Base-by-base conservation (phyloP, 108 stramenopile species). In the Bacterosira constricta region DNA sequence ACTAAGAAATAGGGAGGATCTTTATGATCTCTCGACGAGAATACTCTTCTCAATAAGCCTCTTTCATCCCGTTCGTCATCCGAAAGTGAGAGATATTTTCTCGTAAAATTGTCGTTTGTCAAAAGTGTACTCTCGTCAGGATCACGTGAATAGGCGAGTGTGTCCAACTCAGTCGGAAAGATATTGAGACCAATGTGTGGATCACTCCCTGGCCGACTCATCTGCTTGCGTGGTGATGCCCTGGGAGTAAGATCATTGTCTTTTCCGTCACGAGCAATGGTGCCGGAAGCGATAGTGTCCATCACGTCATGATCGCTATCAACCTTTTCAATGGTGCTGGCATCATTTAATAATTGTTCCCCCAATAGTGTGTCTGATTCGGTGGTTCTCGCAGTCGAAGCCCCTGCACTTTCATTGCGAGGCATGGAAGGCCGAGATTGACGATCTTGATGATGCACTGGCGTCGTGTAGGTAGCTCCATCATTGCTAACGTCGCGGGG, bases 121-220 rank as follows among this genome's bases (percentile, higher is more conserved):
- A 68, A 42, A 6, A 73, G 39, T 4, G 72, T 73, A 36, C 56
- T 58, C 0, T 73, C 73, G 45, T 73, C 73, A 23, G 44, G 54
- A 61, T 71, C 70, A 29, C 73, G 63, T 12, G 72, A 73, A 55
- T 73, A 73, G 13, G 73, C 63, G 41, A 73, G 36, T 6, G 73
- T 65, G 27, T 62, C 54, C 49, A 50, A 10, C n/a, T 71, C 70
- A 20, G 12, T 55, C 31, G 62, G 34, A 55, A 56, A 34, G 32
- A 73, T 63, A 55, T 51, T 58, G 1, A 55, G 29, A 0, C 73
- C 73, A 27, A 73, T 65, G 29, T 39, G 63, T 18, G 73, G 63
- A 65, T 73, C 73, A 6, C 35, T 18, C 9, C 29, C n/a, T n/a
- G 4, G 6, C 20, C n/a, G 20, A 13, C 3, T 25, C 8, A 30